Evolutionary conservation across 257 asterid species (phyloP).

Genomic region (Primulina eburnea): DNA sequence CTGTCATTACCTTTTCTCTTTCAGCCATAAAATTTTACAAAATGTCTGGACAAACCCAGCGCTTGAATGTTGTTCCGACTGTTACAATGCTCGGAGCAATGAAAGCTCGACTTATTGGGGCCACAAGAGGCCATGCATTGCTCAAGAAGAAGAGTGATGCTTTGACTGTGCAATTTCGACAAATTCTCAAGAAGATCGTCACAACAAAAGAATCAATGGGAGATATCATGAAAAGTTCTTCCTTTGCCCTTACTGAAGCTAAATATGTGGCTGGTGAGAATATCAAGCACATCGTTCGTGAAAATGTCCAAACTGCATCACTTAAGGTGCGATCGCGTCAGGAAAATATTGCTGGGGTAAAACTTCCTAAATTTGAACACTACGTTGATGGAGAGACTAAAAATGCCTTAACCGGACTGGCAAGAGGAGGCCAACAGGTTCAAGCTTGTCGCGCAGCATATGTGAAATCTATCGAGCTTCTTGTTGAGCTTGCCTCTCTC

Average conservation of each 20-base stretch:
- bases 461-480: constrained; percentile 53
- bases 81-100: constrained; percentile 49
- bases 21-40: constrained; percentile 30
- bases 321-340: constrained; percentile 44
- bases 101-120: constrained; percentile 52
- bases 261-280: constrained; percentile 53
- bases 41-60: constrained; percentile 54
- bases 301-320: constrained; percentile 41
- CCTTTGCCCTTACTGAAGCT: constrained; percentile 51
- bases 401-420: constrained; percentile 50
- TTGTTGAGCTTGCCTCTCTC: constrained; percentile 51
- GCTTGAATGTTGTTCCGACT: constrained; percentile 50
- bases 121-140: constrained; percentile 56
- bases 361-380: constrained; percentile 49
- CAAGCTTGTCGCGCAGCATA: constrained; percentile 49
- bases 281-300: constrained; percentile 44
- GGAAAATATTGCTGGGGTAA: constrained; percentile 54
- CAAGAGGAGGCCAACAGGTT: constrained; percentile 58
- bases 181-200: constrained; percentile 46
- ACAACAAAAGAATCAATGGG: constrained; percentile 53
- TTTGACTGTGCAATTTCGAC: constrained; percentile 46
- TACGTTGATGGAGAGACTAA: constrained; percentile 46
- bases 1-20: background rate
- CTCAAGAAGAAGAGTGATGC: constrained; percentile 59
- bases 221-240: constrained; percentile 42